A percentile compares a stretch with the other conserved stretches of the same genome.
phyloP scores from a whole-genome alignment of 1,284 basidiomycete genomes.

The Fomitopsis schrenkii region DNA sequence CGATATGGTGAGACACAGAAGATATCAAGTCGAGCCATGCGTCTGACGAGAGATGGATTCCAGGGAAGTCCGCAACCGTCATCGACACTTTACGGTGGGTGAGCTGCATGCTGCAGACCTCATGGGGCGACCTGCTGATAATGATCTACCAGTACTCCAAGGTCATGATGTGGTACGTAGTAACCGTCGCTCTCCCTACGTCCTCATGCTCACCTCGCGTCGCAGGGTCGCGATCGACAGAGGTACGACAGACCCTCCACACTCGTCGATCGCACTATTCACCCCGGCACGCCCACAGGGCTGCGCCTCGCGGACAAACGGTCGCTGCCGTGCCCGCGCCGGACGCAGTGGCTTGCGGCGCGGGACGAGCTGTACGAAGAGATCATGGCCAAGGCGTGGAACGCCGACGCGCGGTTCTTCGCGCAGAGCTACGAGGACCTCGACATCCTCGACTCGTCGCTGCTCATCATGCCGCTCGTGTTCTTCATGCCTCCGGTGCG shows the following conservation, averaged over 20 bases:
- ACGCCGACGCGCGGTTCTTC: conserved; percentile 61
- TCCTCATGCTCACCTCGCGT: neutral
- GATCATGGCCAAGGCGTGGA: conserved; percentile 80
- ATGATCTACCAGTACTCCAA: conserved; percentile 69
- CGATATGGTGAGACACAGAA: conserved; percentile 59
- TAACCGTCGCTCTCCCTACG: no score
- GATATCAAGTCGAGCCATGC: conserved; percentile 1
- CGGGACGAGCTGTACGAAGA: conserved; percentile 84
- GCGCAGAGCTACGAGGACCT: conserved; percentile 78
- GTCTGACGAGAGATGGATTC: neutral
- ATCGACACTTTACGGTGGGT: conserved; percentile 78
- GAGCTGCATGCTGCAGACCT: neutral
- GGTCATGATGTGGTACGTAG: conserved; percentile 81
- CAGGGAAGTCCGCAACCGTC: conserved; percentile 82
- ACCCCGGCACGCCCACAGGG: conserved; percentile 34
- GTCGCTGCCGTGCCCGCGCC: conserved; percentile 70
- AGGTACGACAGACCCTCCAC: conserved; percentile 36
- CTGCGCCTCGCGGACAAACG: conserved; percentile 89
- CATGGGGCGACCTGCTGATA: neutral
- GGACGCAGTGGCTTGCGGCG: conserved; percentile 67
- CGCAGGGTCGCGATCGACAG: conserved; percentile 87
- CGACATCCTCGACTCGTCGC: conserved; percentile 65
- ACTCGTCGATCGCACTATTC: neutral
- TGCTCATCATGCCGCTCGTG: conserved; percentile 82
- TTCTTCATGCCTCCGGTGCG: conserved; percentile 80